Percentiles rank a stretch among this genome's conserved stretches.
Evolutionary conservation across 2,329 filamentous ascomycete genomes (phyloP).

Genomic region (Scytalidium sp.): DNA sequence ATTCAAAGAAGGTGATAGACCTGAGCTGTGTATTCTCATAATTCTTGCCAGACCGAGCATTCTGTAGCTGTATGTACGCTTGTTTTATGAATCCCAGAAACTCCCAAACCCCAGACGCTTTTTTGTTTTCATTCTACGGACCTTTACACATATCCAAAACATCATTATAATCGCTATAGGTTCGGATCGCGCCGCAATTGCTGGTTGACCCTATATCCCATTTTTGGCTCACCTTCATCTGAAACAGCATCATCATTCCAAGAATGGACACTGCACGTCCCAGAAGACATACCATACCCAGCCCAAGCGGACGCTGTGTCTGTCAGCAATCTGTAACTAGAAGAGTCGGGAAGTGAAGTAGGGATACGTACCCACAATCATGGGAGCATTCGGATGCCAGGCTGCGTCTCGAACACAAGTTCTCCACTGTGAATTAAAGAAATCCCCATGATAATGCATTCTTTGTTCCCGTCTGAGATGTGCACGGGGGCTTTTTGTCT

Average conservation of each 20-base stretch:
- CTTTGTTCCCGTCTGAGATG: background rate
- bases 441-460: constrained; percentile 32
- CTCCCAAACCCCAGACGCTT: too few relatives aligned
- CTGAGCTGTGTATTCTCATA: too few relatives aligned
- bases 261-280: constrained; percentile 64
- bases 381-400: constrained; percentile 68
- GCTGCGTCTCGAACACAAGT: constrained; percentile 70
- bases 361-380: constrained; percentile 44
- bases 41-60: too few relatives aligned
- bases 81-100: too few relatives aligned
- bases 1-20: too few relatives aligned
- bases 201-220: constrained; percentile 39
- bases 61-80: too few relatives aligned
- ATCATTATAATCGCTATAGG: too few relatives aligned
- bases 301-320: constrained; percentile 64
- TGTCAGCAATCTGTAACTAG: constrained; percentile 8
- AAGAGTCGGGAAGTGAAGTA: constrained; percentile 2
- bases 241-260: constrained; percentile 61
- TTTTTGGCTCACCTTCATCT: constrained; percentile 53
- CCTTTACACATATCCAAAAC: too few relatives aligned
- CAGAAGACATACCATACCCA: constrained; percentile 60
- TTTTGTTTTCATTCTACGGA: too few relatives aligned
- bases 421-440: constrained; percentile 43
- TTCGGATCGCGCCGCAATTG: constrained; percentile 31
- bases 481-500: constrained; percentile 62